Evolutionary conservation across 441 rosid species (phyloP).

Genomic region (Jatropha podagrica): DNA sequence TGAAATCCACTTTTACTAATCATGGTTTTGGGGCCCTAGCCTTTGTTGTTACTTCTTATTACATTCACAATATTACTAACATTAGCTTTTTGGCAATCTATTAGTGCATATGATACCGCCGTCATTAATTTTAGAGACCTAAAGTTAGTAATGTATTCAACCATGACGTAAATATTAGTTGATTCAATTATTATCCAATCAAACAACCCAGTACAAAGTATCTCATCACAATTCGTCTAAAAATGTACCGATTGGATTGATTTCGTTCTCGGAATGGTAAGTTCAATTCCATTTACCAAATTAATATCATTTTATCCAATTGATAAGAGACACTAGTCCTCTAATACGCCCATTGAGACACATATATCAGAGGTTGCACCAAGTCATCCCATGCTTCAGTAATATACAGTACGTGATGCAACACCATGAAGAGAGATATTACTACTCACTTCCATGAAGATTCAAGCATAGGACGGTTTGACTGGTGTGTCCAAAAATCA

Average conservation of each 20-base stretch:
- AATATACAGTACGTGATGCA: not conserved
- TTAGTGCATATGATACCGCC: not conserved
- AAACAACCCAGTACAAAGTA: not conserved
- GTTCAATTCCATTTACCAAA: not conserved
- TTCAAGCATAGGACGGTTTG: slow-evolving; percentile 1
- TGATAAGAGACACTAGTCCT: not conserved
- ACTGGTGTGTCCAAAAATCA: slow-evolving; percentile 7
- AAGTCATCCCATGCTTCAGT: not conserved
- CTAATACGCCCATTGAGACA: not conserved
- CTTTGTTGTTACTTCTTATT: not conserved
- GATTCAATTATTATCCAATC: not conserved
- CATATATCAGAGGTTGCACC: not conserved
- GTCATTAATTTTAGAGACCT: not conserved
- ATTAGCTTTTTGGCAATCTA: not conserved
- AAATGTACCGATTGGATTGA: not conserved
- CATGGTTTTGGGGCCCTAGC: not conserved
- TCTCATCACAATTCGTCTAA: not conserved
- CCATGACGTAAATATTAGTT: not conserved
- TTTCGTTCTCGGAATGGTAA: not conserved
- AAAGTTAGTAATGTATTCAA: not conserved
- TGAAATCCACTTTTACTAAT: not conserved
- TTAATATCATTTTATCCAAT: not conserved
- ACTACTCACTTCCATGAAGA: slow-evolving; percentile 16
- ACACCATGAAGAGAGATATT: not conserved
- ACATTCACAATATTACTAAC: not conserved